A percentile compares a stretch with the other conserved stretches of the same genome.
Conservation (phyloP, 805 yeast genomes). For the Ogataea haglerorum region DNA sequence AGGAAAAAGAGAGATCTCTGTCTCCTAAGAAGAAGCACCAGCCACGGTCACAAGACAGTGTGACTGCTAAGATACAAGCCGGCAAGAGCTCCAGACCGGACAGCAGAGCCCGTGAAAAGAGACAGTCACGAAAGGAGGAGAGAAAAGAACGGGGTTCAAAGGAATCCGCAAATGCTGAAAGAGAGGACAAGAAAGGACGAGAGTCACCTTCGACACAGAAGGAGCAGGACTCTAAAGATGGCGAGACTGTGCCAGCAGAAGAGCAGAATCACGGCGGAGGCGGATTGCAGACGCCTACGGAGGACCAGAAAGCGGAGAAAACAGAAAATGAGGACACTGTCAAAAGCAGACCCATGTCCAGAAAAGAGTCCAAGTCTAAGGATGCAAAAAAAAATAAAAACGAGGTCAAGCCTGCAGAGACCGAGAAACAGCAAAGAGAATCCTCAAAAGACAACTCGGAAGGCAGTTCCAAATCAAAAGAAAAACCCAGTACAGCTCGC, state of each 20-base stretch:
- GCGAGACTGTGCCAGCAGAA: not conserved
- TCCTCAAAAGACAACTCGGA: too few relatives aligned
- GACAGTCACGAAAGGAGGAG: not conserved
- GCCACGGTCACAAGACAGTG: not conserved
- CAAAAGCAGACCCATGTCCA: too few relatives aligned
- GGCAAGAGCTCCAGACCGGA: not conserved
- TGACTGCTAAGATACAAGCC: not conserved
- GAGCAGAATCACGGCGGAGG: not conserved
- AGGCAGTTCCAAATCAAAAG: not conserved
- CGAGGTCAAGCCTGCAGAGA: too few relatives aligned
- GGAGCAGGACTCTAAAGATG: not conserved
- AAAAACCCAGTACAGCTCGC: not conserved
- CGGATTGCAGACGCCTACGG: too few relatives aligned
- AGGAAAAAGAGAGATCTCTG: not conserved
- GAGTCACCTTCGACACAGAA: not conserved
- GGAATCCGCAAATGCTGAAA: not conserved
- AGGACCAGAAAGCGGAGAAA: too few relatives aligned
- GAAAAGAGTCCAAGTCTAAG: too few relatives aligned
- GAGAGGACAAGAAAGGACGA: not conserved
- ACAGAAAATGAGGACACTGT: too few relatives aligned
- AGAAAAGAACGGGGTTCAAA: not conserved
- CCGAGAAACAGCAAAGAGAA: too few relatives aligned
- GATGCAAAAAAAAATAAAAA: too few relatives aligned
- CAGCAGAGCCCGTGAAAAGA: slow-evolving; percentile 1
- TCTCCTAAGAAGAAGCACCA: slow-evolving; percentile 1